Evolutionary conservation across 176 grass and related monocot species (phyloP), one percentile per base, ranked within the genome.

Genomic region (Oryza glaberrima): DNA sequence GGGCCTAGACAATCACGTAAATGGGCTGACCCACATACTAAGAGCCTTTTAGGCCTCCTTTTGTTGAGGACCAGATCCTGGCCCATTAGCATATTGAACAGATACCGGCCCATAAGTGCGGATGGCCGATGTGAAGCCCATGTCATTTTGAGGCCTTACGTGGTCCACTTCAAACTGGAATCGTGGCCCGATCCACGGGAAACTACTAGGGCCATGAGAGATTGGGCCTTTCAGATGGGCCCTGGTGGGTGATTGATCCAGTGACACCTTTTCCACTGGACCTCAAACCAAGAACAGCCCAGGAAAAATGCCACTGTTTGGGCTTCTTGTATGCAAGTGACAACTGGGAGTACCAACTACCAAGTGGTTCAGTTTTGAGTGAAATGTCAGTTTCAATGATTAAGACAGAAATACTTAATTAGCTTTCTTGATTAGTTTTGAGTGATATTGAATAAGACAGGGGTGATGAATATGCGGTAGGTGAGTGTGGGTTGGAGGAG

Each of bases 401-500:
- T 60, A 43, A 56, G 49, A 82, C 46, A 7, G 14, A 36, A 19
- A 58, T 58, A 0, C 3, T 5, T 70, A 34, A 20, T 43, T 70
- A 12, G 9, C 9, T 2, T 19, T 41, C 3, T 40, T n/a, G 54
- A 20, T 58, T 58, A 20, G 68, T 41, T 41, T 69, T 16, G 66
- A 43, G 32, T n/a, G 6, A 16, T 52, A 36, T 23, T 0, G 36
- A 72, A 4, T 28, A 61, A n/a, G 43, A 0, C n/a, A 26, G 14
- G 22, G 36, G 2, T 49, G 22, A 8, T 49, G 71, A 66, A 51
- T 75, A 46, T 10, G 81, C 14, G 70, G 81, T 83, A 11, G 58
- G 72, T 83, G 82, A 40, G 72, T 19, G 6, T 70, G 79, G 70
- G 69, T 75, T 61, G 16, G 71, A 75, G 65, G 49, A 25, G 81